Evolutionary conservation across 305 asterid genomes (phyloP), one percentile per base, ranked within the genome.

Genomic region (Fraxinus platypoda): DNA sequence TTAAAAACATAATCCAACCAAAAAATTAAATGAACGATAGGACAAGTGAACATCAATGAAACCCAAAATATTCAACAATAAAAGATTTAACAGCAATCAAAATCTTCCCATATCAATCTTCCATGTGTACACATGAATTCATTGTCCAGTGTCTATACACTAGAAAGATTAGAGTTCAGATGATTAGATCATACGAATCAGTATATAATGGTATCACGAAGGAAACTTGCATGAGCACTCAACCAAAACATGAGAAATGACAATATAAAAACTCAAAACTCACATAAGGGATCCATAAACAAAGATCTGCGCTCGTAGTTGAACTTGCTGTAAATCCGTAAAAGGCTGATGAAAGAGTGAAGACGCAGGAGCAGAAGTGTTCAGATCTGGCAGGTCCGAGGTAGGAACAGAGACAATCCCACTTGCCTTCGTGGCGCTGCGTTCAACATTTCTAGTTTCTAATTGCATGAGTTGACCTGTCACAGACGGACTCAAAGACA

Each of bases 201-300:
- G 38, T 68, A 28, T 19, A 17, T 21, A 25, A 71, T 77, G 33
- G 73, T 30, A 81, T 81, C 72, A 31, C 21, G 75, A 59, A 80
- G 41, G 66, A 28, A 38, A 52, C 43, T 52, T 25, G 25, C 73
- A 74, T 15, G 33, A 72, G 74, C 72, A 68, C 76, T 68, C 78
- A 49, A 49, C 79, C n/a, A 62, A 54, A 37, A 80, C 66, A 52
- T 15, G 68, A 76, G 84, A 11, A 76, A 81, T 8, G 76, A 71
- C 31, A 30, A 71, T 71, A 71, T 17, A n/a, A 33, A 70, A 31
- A 31, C n/a, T 9, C 23, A 34, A 59, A 28, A 92, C 98, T 95
- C 88, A 97, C 99, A 97, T 97, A 73, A 97, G 92, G 85, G 98
- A 93, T 79, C 99, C 99, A 88, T 97, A 97, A 79, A 97, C 98